Evolutionary conservation across 2,329 filamentous ascomycete species (phyloP), one percentile per base, ranked within the genome.

Genomic region (Didymella exigua): DNA sequence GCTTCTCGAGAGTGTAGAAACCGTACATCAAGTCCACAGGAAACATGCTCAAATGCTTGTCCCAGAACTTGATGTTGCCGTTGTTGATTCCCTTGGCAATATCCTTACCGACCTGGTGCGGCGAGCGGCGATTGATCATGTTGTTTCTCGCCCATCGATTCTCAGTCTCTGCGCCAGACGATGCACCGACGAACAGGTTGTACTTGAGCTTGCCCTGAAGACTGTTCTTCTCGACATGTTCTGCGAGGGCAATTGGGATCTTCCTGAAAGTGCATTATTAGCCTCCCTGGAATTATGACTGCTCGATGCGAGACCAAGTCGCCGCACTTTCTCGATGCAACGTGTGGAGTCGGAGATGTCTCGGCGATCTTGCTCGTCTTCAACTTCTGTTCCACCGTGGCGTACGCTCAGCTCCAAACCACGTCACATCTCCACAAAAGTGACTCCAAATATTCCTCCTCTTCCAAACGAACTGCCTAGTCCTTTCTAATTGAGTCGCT

Each of bases 11-110:
- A 11, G 91, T 96, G 79, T 96, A 96, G 77, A 83, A 93, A 26
- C 90, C 78, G 73, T 95, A 95, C 74, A 93, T 89, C 61, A 96
- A 80, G 72, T 96, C 91, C 33, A 88, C 84, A 4, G 91, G 91
- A 74, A 96, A 96, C 91, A 96, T 96, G 76, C 88, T 92, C 71
- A 96, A 75, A 79, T 96, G 91, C 80, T 96, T 96, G 75, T 96
- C 91, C 73, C 96, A 96, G 77, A 96, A 96, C 60, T 93, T 87
- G 78, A 96, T 96, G 63, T 88, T 83, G 37, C 91, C 91, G 66
- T 88, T 86, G 75, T 96, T 96, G 78, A 96, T 96, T 9, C 91
- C 91, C 80, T 91, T 93, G 57, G 91, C 86, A 62, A 96, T 96
- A 55, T 89, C 84, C 80, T 96, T 96, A 71, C 91, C 91, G 57